These are phyloP conservation scores for Canna indica DNA, from an alignment of 176 grass and related monocot species.

Conservation along the genomic window DNA sequence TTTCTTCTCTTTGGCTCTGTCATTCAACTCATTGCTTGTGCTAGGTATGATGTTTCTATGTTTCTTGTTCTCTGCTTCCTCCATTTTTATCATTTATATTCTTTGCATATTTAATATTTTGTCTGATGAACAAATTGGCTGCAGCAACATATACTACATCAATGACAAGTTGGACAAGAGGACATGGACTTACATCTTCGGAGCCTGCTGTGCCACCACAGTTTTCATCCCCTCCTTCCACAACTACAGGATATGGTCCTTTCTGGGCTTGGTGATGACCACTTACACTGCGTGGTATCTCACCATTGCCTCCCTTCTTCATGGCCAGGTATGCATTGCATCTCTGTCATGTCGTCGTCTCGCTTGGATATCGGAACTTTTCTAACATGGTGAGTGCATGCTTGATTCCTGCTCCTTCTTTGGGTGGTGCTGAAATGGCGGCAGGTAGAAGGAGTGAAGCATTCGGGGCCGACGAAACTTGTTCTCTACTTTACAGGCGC, in stretches of 20 bases:
- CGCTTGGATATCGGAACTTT: too few species aligned
- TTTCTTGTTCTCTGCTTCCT: background rate
- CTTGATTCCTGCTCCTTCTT: too few species aligned
- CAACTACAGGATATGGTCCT: slow-evolving; percentile 46
- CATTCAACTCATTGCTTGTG: slow-evolving; percentile 45
- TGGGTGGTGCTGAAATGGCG: slow-evolving; percentile 4
- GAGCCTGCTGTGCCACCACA: slow-evolving; percentile 38
- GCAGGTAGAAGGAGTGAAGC: slow-evolving; percentile 33
- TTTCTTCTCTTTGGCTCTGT: slow-evolving; percentile 46
- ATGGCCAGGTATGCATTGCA: slow-evolving; percentile 34
- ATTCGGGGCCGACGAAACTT: slow-evolving; percentile 29
- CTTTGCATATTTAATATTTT: too few species aligned
- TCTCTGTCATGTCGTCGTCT: background rate
- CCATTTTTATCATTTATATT: background rate
- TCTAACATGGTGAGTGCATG: too few species aligned
- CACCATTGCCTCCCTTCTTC: slow-evolving; percentile 29
- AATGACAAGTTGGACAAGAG: slow-evolving; percentile 44
- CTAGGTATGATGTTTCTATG: slow-evolving; percentile 20
- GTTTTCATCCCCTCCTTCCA: slow-evolving; percentile 52
- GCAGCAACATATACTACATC: slow-evolving; percentile 50
- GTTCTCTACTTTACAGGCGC: slow-evolving; percentile 44
- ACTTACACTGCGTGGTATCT: slow-evolving; percentile 48
- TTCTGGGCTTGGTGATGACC: slow-evolving; percentile 36
- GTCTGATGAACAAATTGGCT: background rate
- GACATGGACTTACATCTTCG: slow-evolving; percentile 49